Evolutionary conservation across 2,329 filamentous ascomycete genomes (phyloP).

Genomic region (Neonectria hederae): DNA sequence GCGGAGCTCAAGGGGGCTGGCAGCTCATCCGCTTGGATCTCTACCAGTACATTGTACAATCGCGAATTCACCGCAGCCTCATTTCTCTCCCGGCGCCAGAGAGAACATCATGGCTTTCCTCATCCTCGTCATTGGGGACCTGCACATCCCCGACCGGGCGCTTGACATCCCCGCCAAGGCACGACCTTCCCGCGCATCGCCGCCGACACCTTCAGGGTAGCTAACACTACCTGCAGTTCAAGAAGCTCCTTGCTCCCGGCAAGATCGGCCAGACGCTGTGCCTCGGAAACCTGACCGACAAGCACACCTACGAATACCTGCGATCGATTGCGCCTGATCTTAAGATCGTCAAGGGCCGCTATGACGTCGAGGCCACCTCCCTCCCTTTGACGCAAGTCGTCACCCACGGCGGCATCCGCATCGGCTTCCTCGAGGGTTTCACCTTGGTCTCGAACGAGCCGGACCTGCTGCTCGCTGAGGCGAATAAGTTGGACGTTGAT

Average conservation of each 20-base stretch:
- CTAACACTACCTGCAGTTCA: constrained; percentile 68
- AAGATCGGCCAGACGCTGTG: constrained; percentile 86
- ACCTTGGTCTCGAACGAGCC: constrained; percentile 73
- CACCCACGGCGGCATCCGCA: constrained; percentile 70
- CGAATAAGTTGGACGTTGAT: constrained; percentile 74
- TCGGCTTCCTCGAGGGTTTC: constrained; percentile 75
- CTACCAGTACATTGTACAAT: constrained; percentile 27
- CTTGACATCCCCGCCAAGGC: constrained; percentile 93
- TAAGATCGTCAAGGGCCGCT: constrained; percentile 74
- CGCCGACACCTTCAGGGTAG: constrained; percentile 30
- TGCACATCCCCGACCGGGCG: constrained; percentile 92
- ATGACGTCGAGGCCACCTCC: constrained; percentile 73
- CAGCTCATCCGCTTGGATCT: constrained; percentile 30
- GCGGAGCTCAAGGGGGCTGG: constrained; percentile 39
- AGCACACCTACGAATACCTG: constrained; percentile 82
- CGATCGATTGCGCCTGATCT: constrained; percentile 77
- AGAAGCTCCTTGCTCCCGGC: constrained; percentile 83
- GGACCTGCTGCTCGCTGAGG: constrained; percentile 73
- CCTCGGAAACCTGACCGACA: constrained; percentile 82
- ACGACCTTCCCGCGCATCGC: constrained; percentile 34
- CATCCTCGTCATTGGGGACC: constrained; percentile 90
- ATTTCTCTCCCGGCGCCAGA: constrained; percentile 32
- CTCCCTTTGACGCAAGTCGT: constrained; percentile 73
- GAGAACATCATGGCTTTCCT: constrained; percentile 79
- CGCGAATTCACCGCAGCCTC: constrained; percentile 33